phyloP scores from a whole-genome alignment of 306 rosid species.

The Gastrolobium bilobum region DNA sequence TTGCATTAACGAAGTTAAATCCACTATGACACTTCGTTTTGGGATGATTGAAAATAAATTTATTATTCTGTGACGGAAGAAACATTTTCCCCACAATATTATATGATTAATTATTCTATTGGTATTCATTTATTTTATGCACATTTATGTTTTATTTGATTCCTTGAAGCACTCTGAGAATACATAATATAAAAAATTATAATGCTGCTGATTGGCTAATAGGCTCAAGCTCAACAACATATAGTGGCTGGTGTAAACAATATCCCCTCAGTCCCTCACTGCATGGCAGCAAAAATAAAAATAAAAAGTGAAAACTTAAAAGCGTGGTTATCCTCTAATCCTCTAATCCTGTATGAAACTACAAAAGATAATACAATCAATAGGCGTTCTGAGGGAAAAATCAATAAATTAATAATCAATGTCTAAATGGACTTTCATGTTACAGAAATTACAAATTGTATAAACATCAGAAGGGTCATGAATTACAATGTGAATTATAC shows the following conservation, averaged over 20 bases:
- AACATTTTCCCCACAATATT: too few relatives aligned
- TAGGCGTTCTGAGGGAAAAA: conserved; percentile 70
- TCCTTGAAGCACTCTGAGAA: not conserved
- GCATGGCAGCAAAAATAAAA: not conserved
- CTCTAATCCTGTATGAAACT: conserved; percentile 50
- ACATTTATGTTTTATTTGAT: not conserved
- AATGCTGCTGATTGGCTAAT: conserved; percentile 12
- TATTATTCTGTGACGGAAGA: too few relatives aligned
- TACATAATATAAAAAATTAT: not conserved
- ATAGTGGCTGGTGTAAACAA: not conserved
- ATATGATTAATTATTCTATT: not conserved
- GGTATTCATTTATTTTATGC: not conserved
- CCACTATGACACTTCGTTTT: too few relatives aligned
- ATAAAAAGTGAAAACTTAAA: not conserved
- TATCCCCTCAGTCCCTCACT: not conserved
- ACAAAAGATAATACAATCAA: conserved; percentile 58
- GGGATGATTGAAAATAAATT: too few relatives aligned
- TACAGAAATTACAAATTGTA: conserved; percentile 87
- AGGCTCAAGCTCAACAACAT: not conserved
- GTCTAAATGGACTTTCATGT: conserved; percentile 76
- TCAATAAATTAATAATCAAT: conserved; percentile 87
- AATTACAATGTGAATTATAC: conserved; percentile 74
- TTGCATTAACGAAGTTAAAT: too few relatives aligned
- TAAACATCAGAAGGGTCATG: conserved; percentile 69
- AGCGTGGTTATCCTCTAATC: conserved; percentile 34